Conservation (phyloP, 495 filamentous ascomycete genomes). For the Penicillium waksmanii region DNA sequence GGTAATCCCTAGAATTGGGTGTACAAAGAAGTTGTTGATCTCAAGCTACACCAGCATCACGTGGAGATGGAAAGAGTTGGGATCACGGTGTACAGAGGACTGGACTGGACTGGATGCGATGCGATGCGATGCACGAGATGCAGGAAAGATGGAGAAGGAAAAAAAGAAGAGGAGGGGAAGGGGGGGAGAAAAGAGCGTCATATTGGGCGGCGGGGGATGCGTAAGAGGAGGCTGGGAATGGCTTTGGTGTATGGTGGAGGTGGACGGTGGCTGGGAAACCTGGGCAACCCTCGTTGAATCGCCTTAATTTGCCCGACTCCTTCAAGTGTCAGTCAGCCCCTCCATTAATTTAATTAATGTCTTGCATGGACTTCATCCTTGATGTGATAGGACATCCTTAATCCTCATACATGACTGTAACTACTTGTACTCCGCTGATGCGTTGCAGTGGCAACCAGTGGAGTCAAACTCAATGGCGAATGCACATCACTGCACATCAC, state of each 20-base stretch:
- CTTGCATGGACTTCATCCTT: conserved; percentile 16
- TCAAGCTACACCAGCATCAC: conserved; percentile 16
- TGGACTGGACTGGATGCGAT: background rate
- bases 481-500: background rate
- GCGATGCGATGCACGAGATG: background rate
- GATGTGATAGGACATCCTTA: too few species aligned
- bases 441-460: conserved; percentile 27
- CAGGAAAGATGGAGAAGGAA: conserved; percentile 1
- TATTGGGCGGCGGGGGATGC: conserved; percentile 16
- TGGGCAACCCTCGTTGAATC: conserved; percentile 12
- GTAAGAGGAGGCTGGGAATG: conserved; percentile 32
- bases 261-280: conserved; percentile 22
- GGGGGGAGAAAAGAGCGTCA: conserved; percentile 12
- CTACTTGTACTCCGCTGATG: background rate
- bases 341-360: conserved; percentile 24
- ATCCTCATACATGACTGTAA: too few species aligned
- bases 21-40: background rate
- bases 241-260: background rate
- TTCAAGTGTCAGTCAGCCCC: background rate
- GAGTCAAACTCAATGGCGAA: conserved; percentile 3
- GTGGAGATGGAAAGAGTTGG: conserved; percentile 14
- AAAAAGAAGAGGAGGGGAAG: background rate
- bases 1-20: too few species aligned
- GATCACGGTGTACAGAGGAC: conserved; percentile 18
- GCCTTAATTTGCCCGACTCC: background rate